phyloP scores from a whole-genome alignment of 2,329 filamentous ascomycete species.

The Aureobasidium zeae region DNA sequence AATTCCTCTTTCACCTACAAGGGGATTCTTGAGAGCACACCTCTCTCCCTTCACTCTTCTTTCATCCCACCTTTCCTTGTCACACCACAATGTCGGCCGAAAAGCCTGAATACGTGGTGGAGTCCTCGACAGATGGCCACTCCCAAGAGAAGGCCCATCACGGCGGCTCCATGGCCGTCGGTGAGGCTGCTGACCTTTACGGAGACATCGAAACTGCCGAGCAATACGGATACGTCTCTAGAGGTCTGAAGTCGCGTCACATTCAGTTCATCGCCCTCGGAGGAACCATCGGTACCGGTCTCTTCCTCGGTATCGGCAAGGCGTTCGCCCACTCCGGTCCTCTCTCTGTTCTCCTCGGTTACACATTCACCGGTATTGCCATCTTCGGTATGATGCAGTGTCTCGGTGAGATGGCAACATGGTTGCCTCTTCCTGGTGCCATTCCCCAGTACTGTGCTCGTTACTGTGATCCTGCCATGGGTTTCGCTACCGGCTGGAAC shows the following conservation, averaged over 20 bases:
- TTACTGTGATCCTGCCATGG: constrained; percentile 20
- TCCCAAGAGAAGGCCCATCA: constrained; percentile 13
- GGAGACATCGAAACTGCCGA: constrained; percentile 43
- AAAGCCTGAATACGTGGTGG: constrained; percentile 15
- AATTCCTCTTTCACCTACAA: not conserved
- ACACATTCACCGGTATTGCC: constrained; percentile 20
- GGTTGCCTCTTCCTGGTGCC: constrained; percentile 29
- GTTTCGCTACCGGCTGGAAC: constrained; percentile 34
- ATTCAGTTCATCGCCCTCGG: constrained; percentile 53
- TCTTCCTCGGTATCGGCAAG: constrained; percentile 17
- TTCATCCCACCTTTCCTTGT: no score
- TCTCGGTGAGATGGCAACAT: constrained; percentile 36
- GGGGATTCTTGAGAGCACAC: constrained; percentile 5
- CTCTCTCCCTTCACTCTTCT: not conserved
- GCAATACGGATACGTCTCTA: constrained; percentile 42
- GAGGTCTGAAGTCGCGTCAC: constrained; percentile 46
- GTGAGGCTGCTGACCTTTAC: constrained; percentile 45
- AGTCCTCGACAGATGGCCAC: not conserved
- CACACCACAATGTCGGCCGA: constrained; percentile 8
- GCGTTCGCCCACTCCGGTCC: constrained; percentile 17
- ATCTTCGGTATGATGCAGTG: constrained; percentile 34
- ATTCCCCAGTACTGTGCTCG: constrained; percentile 20
- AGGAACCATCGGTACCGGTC: constrained; percentile 40
- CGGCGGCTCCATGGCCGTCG: constrained; percentile 21
- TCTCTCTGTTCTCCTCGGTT: constrained; percentile 16